Evolutionary conservation across 2,329 filamentous ascomycete genomes (phyloP).

Genomic region (Apiospora sp.): DNA sequence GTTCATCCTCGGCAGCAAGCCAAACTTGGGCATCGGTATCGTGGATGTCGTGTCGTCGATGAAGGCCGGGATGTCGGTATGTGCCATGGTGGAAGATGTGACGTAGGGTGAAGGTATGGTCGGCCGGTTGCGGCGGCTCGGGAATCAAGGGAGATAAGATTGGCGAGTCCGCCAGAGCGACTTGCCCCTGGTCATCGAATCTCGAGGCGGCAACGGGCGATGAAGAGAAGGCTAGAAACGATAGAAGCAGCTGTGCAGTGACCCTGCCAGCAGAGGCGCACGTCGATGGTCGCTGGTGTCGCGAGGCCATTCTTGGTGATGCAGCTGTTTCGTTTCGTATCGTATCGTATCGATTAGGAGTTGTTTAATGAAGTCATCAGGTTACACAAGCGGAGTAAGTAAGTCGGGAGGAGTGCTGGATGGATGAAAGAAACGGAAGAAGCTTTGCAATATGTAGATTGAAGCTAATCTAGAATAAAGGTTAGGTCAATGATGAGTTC

Average conservation of each 20-base stretch:
- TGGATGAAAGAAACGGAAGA: neutral
- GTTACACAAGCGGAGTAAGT: slow-evolving; percentile 16
- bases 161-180: slow-evolving; percentile 54
- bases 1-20: slow-evolving; percentile 66
- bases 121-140: slow-evolving; percentile 56
- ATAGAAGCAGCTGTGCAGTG: slow-evolving; percentile 69
- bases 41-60: slow-evolving; percentile 76
- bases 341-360: slow-evolving; percentile 21
- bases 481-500: slow-evolving; percentile 12
- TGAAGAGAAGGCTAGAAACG: slow-evolving; percentile 69
- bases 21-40: slow-evolving; percentile 67
- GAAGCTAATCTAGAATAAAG: neutral
- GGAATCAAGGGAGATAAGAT: slow-evolving; percentile 49
- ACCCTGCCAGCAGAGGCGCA: slow-evolving; percentile 69
- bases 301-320: slow-evolving; percentile 35
- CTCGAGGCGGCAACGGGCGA: slow-evolving; percentile 48
- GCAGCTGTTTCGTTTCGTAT: neutral
- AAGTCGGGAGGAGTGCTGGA: neutral
- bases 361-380: slow-evolving; percentile 9
- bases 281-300: slow-evolving; percentile 38
- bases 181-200: slow-evolving; percentile 46
- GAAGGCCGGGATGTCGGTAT: slow-evolving; percentile 77
- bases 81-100: slow-evolving; percentile 95
- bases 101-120: slow-evolving; percentile 72
- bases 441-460: neutral